phyloP scores from a whole-genome alignment of 169 alveolate genomes.

The Theileria parva region DNA sequence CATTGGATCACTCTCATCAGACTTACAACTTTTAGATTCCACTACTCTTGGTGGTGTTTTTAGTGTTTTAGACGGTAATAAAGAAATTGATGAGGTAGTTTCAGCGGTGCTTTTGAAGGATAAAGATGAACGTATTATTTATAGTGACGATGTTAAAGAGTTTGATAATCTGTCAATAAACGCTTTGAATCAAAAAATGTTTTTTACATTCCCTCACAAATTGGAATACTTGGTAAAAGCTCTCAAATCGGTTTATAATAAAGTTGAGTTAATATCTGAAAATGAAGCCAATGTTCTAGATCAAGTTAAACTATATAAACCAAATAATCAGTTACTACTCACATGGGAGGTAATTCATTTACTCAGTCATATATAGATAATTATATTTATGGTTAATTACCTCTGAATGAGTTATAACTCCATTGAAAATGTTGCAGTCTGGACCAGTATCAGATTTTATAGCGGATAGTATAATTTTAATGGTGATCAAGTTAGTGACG shows the following conservation, averaged over 20 bases:
- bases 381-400: neutral
- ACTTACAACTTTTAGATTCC: constrained; percentile 14
- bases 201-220: constrained; percentile 55
- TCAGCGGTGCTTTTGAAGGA: constrained; percentile 64
- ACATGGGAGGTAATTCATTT: neutral
- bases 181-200: constrained; percentile 66
- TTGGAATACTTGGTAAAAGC: constrained; percentile 55
- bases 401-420: neutral
- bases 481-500: constrained; percentile 64
- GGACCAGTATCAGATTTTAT: constrained; percentile 75
- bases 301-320: constrained; percentile 25
- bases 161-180: constrained; percentile 60
- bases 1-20: constrained; percentile 54
- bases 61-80: constrained; percentile 41
- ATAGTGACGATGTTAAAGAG: constrained; percentile 68
- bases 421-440: constrained; percentile 23
- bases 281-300: constrained; percentile 7
- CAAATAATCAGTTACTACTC: constrained; percentile 37
- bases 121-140: constrained; percentile 33
- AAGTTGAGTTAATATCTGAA: constrained; percentile 36
- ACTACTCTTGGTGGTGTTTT: constrained; percentile 14
- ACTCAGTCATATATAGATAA: constrained; percentile 1
- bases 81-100: constrained; percentile 26
- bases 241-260: constrained; percentile 63
- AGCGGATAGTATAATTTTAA: constrained; percentile 75